phyloP scores from a whole-genome alignment of 1,284 basidiomycete genomes.

The Papiliotrema terrestris region DNA sequence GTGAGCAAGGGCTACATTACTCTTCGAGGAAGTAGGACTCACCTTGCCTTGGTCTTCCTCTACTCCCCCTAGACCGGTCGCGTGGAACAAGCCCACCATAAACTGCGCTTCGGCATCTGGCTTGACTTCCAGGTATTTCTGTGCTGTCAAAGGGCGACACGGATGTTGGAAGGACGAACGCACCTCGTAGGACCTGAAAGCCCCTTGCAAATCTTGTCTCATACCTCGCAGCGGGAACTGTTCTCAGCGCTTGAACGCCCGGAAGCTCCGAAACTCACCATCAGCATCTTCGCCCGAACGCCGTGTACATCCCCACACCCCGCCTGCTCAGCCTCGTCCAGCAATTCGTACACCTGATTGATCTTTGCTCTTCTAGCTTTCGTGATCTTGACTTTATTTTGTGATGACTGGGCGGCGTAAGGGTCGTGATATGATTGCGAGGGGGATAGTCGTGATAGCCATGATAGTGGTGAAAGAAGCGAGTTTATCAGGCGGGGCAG shows the following conservation, averaged over 20 bases:
- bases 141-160: not conserved
- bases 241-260: not conserved
- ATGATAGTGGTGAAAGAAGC: constrained; percentile 51
- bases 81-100: constrained; percentile 77
- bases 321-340: constrained; percentile 6
- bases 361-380: constrained; percentile 22
- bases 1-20: constrained; percentile 48
- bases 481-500: constrained; percentile 60
- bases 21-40: too few relatives aligned
- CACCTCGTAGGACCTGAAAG: constrained; percentile 35
- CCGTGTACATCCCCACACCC: constrained; percentile 11
- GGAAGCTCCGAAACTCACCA: not conserved
- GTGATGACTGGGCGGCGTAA: not conserved
- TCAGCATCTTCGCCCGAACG: constrained; percentile 2
- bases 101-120: constrained; percentile 76
- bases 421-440: constrained; percentile 26
- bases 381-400: constrained; percentile 49
- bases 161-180: not conserved
- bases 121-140: constrained; percentile 55
- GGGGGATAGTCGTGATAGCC: constrained; percentile 49
- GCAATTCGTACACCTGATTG: not conserved
- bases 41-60: constrained; percentile 54
- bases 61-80: constrained; percentile 72
- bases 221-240: constrained; percentile 46
- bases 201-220: constrained; percentile 31